phyloP scores from a whole-genome alignment of 23 red algal species.

The Gracilariopsis chorda region DNA sequence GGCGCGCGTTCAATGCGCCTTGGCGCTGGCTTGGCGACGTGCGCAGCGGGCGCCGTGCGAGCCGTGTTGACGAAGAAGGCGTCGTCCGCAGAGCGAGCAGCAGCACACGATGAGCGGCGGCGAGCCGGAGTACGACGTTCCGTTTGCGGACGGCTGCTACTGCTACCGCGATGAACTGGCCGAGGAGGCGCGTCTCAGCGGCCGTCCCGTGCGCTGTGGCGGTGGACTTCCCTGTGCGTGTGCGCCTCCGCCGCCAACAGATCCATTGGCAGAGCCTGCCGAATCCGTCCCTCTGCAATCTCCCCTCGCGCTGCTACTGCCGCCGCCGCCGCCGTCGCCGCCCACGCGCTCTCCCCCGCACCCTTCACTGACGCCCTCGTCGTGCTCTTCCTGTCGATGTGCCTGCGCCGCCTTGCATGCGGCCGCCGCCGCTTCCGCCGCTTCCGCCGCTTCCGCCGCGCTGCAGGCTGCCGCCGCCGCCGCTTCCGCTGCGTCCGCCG shows the following conservation, averaged over 20 bases:
- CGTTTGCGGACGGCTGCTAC: constrained; percentile 39
- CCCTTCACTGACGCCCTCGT: background rate
- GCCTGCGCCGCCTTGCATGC: background rate
- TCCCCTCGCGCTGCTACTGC: background rate
- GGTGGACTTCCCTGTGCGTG: constrained; percentile 52
- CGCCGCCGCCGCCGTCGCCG: constrained; percentile 1
- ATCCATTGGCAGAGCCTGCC: background rate
- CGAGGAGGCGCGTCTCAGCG: background rate
- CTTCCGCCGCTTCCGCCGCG: background rate
- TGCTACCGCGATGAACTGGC: constrained; percentile 38
- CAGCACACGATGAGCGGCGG: background rate
- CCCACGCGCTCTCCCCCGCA: background rate
- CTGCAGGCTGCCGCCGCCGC: background rate
- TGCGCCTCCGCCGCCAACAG: background rate
- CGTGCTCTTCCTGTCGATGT: background rate
- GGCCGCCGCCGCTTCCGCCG: background rate
- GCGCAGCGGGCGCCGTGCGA: background rate
- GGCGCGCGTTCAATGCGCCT: background rate
- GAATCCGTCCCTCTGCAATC: background rate
- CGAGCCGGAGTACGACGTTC: background rate
- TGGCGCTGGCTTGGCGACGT: background rate
- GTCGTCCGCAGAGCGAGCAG: background rate
- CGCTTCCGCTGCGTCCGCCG: background rate
- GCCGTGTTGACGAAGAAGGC: too few species aligned
- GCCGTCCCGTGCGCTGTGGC: constrained; percentile 46